Base-by-base conservation (phyloP, 345 rosid genomes). In the Aquilaria sinensis region DNA sequence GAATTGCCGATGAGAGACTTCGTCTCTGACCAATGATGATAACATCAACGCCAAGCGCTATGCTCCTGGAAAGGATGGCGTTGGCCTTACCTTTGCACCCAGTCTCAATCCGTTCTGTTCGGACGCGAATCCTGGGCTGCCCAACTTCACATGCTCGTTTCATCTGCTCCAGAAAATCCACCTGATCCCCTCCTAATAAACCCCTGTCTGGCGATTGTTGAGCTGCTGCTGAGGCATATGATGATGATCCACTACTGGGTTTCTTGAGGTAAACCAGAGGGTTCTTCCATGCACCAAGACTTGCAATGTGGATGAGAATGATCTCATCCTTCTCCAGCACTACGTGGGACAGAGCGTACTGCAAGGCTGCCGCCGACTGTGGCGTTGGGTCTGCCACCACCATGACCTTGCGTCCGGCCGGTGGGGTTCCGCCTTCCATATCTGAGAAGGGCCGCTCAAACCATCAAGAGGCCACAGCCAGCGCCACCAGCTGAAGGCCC, bases 21-120 rank as follows among this genome's bases (percentile, higher is more conserved):
- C 88, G 64, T 48, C 79, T 72, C 70, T 90, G 96, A 29, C 97
- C 97, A 9, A 90, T 78, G 31, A 93, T 70, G 31, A 90, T 83
- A 61, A 83, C 72, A 69, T 93, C 89, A 51, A 78, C 70, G 0
- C 85, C 81, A 45, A 84, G 74, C 59, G 51, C 61, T 14, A 73
- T 77, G 70, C 87, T 69, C 56, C 70, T 77, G 11, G 64, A 61
- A 73, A 88, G 88, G 63, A 90, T 86, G 7, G 75, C 60, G 14
- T 67, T 53, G 47, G 90, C 96, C 76, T 80, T 93, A 58, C 74
- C 84, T 51, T 30, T 65, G 15, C 80, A 64, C 31, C 86, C 94
- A 77, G 69, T 67, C 37, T 71, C 79, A 51, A 74, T 70, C 62
- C 71, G 78, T 23, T 75, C 78, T 4, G 72, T 57, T 1, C 70